Evolutionary conservation across 2,329 filamentous ascomycete species (phyloP).

Genomic region (Xylariaceae sp.): DNA sequence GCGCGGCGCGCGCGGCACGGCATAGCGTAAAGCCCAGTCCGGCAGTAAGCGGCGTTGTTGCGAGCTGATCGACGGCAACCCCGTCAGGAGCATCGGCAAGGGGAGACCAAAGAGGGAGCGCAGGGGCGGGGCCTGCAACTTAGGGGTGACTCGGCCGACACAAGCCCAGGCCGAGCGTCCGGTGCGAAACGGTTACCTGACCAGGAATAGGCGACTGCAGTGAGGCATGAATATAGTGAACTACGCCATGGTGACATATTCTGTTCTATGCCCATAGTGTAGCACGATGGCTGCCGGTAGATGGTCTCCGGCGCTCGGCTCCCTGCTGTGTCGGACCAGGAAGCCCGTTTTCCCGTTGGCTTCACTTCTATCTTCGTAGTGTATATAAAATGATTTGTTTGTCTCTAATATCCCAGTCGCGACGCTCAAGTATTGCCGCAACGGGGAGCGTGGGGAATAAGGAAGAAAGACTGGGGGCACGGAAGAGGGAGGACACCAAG

Average conservation of each 20-base stretch:
- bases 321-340: not conserved
- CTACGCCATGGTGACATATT: not conserved
- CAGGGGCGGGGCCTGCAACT: not conserved
- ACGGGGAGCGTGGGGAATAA: not conserved
- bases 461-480: not conserved
- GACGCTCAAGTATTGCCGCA: not conserved
- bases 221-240: not conserved
- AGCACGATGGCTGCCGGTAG: not conserved
- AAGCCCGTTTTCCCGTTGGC: not conserved
- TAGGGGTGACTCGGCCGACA: not conserved
- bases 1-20: not conserved
- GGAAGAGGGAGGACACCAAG: no score
- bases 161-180: not conserved
- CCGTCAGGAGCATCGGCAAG: not conserved
- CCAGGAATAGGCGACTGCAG: not conserved
- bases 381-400: no score
- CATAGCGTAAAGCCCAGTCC: not conserved
- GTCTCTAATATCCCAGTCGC: not conserved
- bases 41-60: constrained; percentile 1
- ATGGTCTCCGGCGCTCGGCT: not conserved
- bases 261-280: not conserved
- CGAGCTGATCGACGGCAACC: not conserved
- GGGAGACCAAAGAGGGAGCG: no score
- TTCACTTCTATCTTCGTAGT: not conserved
- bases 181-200: not conserved